phyloP scores from a whole-genome alignment of 2,329 filamentous ascomycete species.

The Penicillium sp. region DNA sequence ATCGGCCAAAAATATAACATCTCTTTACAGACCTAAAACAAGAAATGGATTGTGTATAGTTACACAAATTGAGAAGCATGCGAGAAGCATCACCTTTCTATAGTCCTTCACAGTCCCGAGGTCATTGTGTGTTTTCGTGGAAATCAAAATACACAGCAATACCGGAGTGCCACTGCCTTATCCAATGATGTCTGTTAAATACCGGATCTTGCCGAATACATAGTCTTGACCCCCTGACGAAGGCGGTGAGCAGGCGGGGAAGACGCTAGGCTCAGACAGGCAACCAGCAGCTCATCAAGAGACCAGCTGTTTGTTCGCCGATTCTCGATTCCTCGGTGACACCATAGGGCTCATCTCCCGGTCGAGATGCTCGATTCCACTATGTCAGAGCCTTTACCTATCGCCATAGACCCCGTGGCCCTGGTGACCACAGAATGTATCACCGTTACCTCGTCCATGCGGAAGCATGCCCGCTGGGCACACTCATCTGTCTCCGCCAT shows the following conservation, averaged over 20 bases:
- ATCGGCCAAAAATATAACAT: too few species aligned
- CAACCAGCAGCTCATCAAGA: conserved; percentile 26
- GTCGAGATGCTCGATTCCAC: conserved; percentile 25
- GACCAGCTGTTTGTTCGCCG: conserved; percentile 28
- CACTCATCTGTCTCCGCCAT: conserved; percentile 97
- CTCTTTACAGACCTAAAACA: too few species aligned
- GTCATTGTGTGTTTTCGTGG: not conserved
- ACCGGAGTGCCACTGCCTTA: not conserved
- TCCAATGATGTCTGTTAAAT: conserved; percentile 2
- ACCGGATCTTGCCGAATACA: not conserved
- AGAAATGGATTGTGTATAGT: too few species aligned
- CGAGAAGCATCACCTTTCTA: not conserved
- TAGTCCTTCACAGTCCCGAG: not conserved
- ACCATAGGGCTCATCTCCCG: conserved; percentile 23
- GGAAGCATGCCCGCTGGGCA: conserved; percentile 93
- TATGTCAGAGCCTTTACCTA: conserved; percentile 57
- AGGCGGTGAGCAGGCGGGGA: conserved; percentile 26
- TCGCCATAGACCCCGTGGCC: conserved; percentile 86
- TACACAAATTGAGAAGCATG: too few species aligned
- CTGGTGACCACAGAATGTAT: conserved; percentile 98
- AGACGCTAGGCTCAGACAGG: conserved; percentile 27
- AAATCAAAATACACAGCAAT: not conserved
- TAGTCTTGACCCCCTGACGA: conserved; percentile 17
- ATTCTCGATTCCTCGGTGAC: conserved; percentile 18
- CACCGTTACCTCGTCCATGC: conserved; percentile 95